phyloP scores from a whole-genome alignment of 768 basidiomycete genomes.

The Tricholoma flavovirens region DNA sequence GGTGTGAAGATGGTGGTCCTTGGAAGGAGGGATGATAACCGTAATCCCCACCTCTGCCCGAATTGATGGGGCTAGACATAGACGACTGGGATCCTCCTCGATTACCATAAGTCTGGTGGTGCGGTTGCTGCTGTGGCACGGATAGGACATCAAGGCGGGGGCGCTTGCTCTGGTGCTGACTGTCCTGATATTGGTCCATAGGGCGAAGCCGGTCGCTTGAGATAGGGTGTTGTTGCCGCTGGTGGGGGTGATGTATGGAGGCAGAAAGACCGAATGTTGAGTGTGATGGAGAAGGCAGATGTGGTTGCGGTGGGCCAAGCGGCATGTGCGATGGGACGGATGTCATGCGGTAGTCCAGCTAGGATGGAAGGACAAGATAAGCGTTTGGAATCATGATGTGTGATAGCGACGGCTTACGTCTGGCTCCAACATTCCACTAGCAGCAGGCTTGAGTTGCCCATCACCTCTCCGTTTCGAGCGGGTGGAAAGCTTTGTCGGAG shows the following conservation, averaged over 20 bases:
- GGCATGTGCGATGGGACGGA: slow-evolving; percentile 11
- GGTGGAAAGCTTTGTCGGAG: not conserved
- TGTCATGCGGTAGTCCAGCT: slow-evolving; percentile 18
- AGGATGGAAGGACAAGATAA: not conserved
- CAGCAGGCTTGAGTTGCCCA: slow-evolving; percentile 26
- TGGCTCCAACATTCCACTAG: slow-evolving; percentile 11
- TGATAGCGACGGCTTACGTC: slow-evolving; percentile 7
- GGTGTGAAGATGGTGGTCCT: not conserved
- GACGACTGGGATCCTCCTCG: not conserved
- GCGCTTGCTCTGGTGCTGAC: slow-evolving; percentile 17
- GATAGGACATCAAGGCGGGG: slow-evolving; percentile 12
- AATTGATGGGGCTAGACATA: not conserved
- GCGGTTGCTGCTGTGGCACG: slow-evolving; percentile 9
- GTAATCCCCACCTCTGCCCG: not conserved
- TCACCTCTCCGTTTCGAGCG: slow-evolving; percentile 26
- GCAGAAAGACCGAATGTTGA: slow-evolving; percentile 13
- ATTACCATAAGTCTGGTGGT: slow-evolving; percentile 15
- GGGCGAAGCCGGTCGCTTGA: slow-evolving; percentile 24
- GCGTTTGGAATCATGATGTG: not conserved
- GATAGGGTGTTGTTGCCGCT: slow-evolving; percentile 19
- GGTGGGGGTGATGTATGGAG: slow-evolving; percentile 19
- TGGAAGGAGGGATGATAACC: not conserved
- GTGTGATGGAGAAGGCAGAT: slow-evolving; percentile 19
- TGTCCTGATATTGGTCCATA: slow-evolving; percentile 9
- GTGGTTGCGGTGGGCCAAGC: slow-evolving; percentile 8